Conservation (phyloP, 805 yeast genomes). For the Zygosaccharomyces kombuchaensis region DNA sequence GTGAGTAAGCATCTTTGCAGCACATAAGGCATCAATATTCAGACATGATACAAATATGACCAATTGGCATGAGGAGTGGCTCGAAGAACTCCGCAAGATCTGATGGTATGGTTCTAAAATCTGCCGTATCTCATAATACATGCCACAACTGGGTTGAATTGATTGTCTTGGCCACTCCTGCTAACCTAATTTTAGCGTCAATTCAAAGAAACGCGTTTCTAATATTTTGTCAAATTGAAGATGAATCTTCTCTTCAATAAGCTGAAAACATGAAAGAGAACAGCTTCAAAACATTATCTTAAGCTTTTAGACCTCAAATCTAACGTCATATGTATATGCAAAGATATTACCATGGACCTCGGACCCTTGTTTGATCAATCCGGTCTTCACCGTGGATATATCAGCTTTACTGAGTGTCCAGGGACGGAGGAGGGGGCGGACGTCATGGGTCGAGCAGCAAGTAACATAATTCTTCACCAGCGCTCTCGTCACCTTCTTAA, state of each 20-base stretch:
- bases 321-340: too few relatives aligned
- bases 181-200: background rate
- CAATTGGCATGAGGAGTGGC: constrained; percentile 89
- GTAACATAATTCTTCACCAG: background rate
- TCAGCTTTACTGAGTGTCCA: too few relatives aligned
- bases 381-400: too few relatives aligned
- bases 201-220: constrained; percentile 3
- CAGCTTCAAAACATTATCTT: too few relatives aligned
- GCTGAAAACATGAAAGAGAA: background rate
- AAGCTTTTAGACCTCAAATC: too few relatives aligned
- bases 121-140: constrained; percentile 73
- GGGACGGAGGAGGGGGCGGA: too few relatives aligned
- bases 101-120: constrained; percentile 64
- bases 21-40: constrained; percentile 88
- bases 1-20: constrained; percentile 68
- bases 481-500: background rate
- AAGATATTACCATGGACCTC: too few relatives aligned
- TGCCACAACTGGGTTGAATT: constrained; percentile 25
- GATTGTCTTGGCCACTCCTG: background rate
- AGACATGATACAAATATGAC: constrained; percentile 86
- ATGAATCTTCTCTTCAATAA: background rate
- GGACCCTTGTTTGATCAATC: too few relatives aligned
- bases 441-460: too few relatives aligned
- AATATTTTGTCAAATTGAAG: background rate
- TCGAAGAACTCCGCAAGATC: constrained; percentile 65